Evolutionary conservation across 768 basidiomycete species (phyloP).

Genomic region (Mycena indigotica): DNA sequence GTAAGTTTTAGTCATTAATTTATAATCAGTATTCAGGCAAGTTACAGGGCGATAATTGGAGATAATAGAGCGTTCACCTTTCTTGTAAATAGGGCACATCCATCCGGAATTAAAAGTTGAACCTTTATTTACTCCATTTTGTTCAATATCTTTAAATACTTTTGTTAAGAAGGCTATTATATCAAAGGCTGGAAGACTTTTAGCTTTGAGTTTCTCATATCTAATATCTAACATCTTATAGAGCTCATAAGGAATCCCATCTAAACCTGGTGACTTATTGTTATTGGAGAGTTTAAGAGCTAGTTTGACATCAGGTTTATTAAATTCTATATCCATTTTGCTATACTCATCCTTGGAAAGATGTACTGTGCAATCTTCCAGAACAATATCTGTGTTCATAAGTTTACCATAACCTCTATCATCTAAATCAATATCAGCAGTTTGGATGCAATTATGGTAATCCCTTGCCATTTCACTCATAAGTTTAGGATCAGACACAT

Average conservation of each 20-base stretch:
- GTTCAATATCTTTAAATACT: neutral
- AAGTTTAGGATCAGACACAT: neutral
- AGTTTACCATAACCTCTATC: neutral
- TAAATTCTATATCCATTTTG: neutral
- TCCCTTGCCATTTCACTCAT: neutral
- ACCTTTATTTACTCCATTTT: neutral
- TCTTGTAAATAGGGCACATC: conserved; percentile 2
- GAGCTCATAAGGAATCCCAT: neutral
- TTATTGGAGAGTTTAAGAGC: neutral
- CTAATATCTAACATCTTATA: neutral
- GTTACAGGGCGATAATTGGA: neutral
- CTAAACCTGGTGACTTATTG: neutral
- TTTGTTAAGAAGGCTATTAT: neutral
- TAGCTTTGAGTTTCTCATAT: neutral
- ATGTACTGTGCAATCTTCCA: neutral
- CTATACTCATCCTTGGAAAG: neutral
- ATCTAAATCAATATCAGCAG: neutral
- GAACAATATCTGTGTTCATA: neutral
- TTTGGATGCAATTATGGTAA: neutral
- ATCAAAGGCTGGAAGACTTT: neutral
- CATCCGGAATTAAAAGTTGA: neutral
- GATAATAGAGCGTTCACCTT: neutral
- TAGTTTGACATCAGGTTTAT: neutral
- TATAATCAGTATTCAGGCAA: neutral
- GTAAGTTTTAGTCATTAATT: neutral